These are phyloP conservation scores for Fomitopsis palustris DNA, from an alignment of 1,284 basidiomycete genomes.

Conservation along the genomic window DNA sequence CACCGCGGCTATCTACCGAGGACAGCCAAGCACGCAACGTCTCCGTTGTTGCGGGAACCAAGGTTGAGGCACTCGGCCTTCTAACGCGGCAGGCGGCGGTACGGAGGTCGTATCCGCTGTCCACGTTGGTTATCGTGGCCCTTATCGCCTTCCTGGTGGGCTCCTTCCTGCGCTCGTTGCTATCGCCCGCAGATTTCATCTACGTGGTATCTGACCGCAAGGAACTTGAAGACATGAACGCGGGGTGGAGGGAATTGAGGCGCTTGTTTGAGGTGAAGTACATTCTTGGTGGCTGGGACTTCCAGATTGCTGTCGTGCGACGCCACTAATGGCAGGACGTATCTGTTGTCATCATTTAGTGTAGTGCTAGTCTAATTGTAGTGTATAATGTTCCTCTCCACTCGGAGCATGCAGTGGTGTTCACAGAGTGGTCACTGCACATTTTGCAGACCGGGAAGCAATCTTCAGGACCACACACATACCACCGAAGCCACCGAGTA, in stretches of 20 bases:
- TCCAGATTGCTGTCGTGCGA: slow-evolving; percentile 76
- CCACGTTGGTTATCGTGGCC: slow-evolving; percentile 73
- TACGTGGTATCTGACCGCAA: slow-evolving; percentile 61
- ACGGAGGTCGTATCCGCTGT: slow-evolving; percentile 39
- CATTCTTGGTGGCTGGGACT: slow-evolving; percentile 75
- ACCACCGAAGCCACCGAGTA: too few species aligned
- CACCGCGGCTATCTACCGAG: slow-evolving; percentile 5
- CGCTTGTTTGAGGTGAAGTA: slow-evolving; percentile 78
- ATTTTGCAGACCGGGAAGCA: too few species aligned
- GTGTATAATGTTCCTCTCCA: not conserved
- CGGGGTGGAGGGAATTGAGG: slow-evolving; percentile 81
- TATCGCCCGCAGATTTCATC: slow-evolving; percentile 91
- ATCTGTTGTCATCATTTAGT: not conserved
- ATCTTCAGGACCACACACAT: too few species aligned
- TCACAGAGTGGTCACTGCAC: not conserved
- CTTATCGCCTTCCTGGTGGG: slow-evolving; percentile 91
- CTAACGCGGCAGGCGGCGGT: slow-evolving; percentile 11
- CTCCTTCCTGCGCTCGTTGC: slow-evolving; percentile 80
- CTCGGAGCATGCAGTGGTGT: too few species aligned
- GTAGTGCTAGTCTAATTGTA: slow-evolving; percentile 9
- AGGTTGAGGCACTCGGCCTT: slow-evolving; percentile 8
- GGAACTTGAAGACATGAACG: slow-evolving; percentile 45
- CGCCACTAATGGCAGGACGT: slow-evolving; percentile 43
- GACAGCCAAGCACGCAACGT: slow-evolving; percentile 6
- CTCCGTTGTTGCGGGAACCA: slow-evolving; percentile 1